phyloP scores from a whole-genome alignment of 176 grass and related monocot species.

The Coix lacrymajobi region DNA sequence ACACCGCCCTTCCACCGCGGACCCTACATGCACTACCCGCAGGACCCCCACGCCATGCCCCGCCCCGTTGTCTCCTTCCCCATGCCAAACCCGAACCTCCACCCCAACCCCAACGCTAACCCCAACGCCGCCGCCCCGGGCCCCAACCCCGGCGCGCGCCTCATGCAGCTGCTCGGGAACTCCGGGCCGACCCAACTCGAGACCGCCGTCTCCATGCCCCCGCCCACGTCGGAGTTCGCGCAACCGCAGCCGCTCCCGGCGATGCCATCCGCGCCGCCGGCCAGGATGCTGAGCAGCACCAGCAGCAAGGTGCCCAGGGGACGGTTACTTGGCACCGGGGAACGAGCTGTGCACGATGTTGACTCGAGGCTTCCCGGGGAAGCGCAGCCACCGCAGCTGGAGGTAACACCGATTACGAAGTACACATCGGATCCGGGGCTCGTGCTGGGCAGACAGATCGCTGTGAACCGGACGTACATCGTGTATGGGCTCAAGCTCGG shows the following conservation, averaged over 20 bases:
- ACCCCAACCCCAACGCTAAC: constrained; percentile 30
- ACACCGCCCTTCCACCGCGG: constrained; percentile 67
- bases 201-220: constrained; percentile 73
- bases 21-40: constrained; percentile 65
- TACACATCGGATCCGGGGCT: constrained; percentile 96
- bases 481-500: constrained; percentile 90
- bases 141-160: constrained; percentile 73
- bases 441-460: constrained; percentile 89
- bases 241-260: constrained; percentile 46
- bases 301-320: constrained; percentile 93
- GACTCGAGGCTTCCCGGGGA: constrained; percentile 89
- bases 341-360: constrained; percentile 70
- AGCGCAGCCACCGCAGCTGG: constrained; percentile 82
- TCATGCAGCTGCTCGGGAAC: constrained; percentile 93
- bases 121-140: constrained; percentile 36
- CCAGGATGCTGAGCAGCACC: constrained; percentile 62
- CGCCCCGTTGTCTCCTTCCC: constrained; percentile 51
- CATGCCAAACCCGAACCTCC: constrained; percentile 36
- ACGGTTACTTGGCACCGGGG: constrained; percentile 54
- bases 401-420: constrained; percentile 97
- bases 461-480: constrained; percentile 90
- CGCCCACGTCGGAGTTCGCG: constrained; percentile 42
- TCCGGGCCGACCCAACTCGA: constrained; percentile 52
- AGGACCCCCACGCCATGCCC: constrained; percentile 39
- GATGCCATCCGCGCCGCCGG: constrained; percentile 62